A percentile compares a stretch with the other conserved stretches of the same genome.
phyloP scores from a whole-genome alignment of 805 yeast species.

The Wickerhamiella spandovensis region DNA sequence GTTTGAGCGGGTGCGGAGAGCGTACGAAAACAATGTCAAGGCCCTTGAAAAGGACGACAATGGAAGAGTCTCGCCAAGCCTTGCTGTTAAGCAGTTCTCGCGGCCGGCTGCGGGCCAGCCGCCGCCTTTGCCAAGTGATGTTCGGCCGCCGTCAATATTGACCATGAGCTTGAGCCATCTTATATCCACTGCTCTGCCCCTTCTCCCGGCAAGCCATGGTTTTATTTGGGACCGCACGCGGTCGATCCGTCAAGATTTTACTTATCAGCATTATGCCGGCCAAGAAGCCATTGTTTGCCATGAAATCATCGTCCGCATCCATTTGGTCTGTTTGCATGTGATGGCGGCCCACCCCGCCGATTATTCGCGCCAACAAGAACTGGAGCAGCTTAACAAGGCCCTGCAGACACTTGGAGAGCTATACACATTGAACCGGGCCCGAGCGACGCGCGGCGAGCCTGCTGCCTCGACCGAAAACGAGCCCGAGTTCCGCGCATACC shows the following conservation, averaged over 20 bases:
- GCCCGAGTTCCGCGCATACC: conserved; percentile 86
- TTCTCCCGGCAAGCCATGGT: conserved; percentile 73
- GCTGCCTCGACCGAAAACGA: conserved; percentile 69
- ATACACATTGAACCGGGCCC: conserved; percentile 33
- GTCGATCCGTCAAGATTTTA: conserved; percentile 91
- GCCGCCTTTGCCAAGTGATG: conserved; percentile 95
- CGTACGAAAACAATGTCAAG: conserved; percentile 75
- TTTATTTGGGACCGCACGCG: conserved; percentile 96
- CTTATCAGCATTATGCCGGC: conserved; percentile 86
- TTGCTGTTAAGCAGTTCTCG: conserved; percentile 83
- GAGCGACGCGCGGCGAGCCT: conserved; percentile 46
- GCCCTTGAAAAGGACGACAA: conserved; percentile 59
- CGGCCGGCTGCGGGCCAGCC: conserved; percentile 98
- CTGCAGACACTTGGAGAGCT: conserved; percentile 78
- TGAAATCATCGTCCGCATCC: conserved; percentile 82
- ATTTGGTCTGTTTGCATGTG: conserved; percentile 63
- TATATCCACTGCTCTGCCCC: conserved; percentile 45
- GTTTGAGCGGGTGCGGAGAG: conserved; percentile 79
- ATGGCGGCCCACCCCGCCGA: conserved; percentile 64
- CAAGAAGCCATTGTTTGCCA: conserved; percentile 89
- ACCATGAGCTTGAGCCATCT: conserved; percentile 57
- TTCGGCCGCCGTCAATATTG: conserved; percentile 76
- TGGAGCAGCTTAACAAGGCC: conserved; percentile 88
- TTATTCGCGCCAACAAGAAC: conserved; percentile 86
- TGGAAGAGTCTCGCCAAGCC: conserved; percentile 40